These are phyloP conservation scores for Schwanniomyces polymorphus DNA, from an alignment of 805 yeast genomes.

Conservation along the genomic window DNA sequence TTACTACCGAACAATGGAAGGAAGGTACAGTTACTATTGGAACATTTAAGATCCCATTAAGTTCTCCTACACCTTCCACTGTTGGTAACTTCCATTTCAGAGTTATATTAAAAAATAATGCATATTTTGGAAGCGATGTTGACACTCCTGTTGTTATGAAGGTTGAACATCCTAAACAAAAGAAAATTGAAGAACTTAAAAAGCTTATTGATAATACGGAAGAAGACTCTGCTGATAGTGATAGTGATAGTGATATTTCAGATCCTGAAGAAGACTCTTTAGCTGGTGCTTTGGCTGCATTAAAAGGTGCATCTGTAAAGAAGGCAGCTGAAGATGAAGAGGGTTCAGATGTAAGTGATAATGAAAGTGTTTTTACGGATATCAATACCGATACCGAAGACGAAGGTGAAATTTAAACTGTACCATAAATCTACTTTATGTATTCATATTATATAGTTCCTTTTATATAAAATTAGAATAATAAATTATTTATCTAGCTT, in stretches of 20 bases:
- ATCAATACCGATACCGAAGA: constrained; percentile 48
- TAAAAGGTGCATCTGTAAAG: constrained; percentile 62
- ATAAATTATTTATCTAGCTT: neutral
- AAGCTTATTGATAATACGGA: constrained; percentile 24
- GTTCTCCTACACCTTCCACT: constrained; percentile 75
- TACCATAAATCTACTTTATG: constrained; percentile 3
- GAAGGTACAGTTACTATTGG: constrained; percentile 52
- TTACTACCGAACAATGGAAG: constrained; percentile 53
- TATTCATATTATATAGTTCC: neutral
- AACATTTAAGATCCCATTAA: constrained; percentile 72
- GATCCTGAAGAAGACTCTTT: constrained; percentile 74
- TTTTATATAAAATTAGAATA: neutral
- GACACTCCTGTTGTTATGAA: constrained; percentile 69
- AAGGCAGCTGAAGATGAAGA: constrained; percentile 26
- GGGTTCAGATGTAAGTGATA: constrained; percentile 37
- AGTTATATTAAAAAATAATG: constrained; percentile 66
- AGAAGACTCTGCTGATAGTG: constrained; percentile 36
- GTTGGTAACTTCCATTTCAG: constrained; percentile 68
- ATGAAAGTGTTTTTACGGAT: constrained; percentile 43
- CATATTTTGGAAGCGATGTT: constrained; percentile 81
- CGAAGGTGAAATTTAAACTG: constrained; percentile 24
- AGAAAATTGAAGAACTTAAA: constrained; percentile 8
- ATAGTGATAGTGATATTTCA: constrained; percentile 54
- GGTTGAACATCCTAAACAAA: constrained; percentile 48
- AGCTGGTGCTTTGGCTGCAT: constrained; percentile 72